phyloP scores from a whole-genome alignment of 2,329 filamentous ascomycete genomes.

The Dactylellina drechsleri region DNA sequence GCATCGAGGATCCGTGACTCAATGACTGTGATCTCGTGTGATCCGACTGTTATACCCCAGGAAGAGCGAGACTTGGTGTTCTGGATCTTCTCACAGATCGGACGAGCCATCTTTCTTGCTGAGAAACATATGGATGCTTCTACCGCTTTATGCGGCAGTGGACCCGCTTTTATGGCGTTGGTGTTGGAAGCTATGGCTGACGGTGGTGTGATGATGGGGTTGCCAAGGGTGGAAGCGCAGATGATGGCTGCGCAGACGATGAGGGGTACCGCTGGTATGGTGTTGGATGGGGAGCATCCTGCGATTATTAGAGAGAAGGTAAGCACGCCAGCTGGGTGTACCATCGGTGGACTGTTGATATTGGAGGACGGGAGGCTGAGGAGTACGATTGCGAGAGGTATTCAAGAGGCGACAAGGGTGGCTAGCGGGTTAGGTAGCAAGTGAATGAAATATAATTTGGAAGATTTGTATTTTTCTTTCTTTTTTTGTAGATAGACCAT shows the following conservation, averaged over 20 bases:
- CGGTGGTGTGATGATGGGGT: slow-evolving; percentile 80
- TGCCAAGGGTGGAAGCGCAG: slow-evolving; percentile 77
- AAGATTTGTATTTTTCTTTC: slow-evolving; percentile 17
- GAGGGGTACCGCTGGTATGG: slow-evolving; percentile 75
- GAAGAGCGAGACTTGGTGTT: slow-evolving; percentile 70
- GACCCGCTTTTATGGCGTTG: slow-evolving; percentile 79
- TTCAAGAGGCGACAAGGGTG: slow-evolving; percentile 66
- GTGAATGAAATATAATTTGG: slow-evolving; percentile 28
- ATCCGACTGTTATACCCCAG: slow-evolving; percentile 68
- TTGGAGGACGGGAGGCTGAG: slow-evolving; percentile 78
- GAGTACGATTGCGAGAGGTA: slow-evolving; percentile 62
- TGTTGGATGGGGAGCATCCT: slow-evolving; percentile 77
- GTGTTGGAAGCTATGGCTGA: slow-evolving; percentile 80
- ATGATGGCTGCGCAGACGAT: slow-evolving; percentile 83
- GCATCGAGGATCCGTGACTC: slow-evolving; percentile 77
- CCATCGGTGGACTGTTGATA: slow-evolving; percentile 77
- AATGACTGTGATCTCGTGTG: slow-evolving; percentile 80
- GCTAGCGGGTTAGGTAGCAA: slow-evolving; percentile 59
- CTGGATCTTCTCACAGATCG: slow-evolving; percentile 81
- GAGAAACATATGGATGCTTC: slow-evolving; percentile 75
- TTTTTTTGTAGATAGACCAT: slow-evolving; percentile 38
- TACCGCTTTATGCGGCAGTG: slow-evolving; percentile 78
- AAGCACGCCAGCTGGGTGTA: slow-evolving; percentile 80
- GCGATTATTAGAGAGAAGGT: slow-evolving; percentile 79
- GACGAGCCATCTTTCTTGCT: slow-evolving; percentile 75